Conservation (phyloP, 1,139 yeast genomes). For the Saccharomycopsis hybrid region DNA sequence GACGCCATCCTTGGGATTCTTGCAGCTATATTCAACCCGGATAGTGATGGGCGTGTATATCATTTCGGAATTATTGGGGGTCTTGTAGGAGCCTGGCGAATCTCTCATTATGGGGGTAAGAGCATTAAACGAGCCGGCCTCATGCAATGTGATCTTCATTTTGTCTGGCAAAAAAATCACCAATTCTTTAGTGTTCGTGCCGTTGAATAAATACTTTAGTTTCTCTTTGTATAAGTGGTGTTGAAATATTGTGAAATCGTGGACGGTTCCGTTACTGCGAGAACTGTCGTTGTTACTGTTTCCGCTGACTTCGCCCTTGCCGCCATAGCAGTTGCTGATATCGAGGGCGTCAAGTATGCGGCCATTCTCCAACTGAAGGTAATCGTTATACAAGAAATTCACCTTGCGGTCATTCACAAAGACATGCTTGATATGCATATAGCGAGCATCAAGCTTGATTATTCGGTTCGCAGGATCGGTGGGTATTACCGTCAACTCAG, state of each 20-base stretch:
- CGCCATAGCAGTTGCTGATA: no score
- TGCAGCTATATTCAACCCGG: conserved; percentile 58
- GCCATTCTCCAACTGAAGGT: conserved; percentile 28
- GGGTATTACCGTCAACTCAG: conserved; percentile 79
- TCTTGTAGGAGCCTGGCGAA: conserved; percentile 32
- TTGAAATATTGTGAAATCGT: conserved; percentile 33
- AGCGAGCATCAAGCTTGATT: conserved; percentile 76
- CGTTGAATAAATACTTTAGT: conserved; percentile 55
- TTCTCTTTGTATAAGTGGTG: conserved; percentile 61
- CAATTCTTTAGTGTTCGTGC: conserved; percentile 66
- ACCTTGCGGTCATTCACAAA: conserved; percentile 55
- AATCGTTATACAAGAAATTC: conserved; percentile 44
- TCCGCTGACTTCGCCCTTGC: no score
- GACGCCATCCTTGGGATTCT: conserved; percentile 70
- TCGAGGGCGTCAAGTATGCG: conserved; percentile 16
- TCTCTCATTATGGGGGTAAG: conserved; percentile 38
- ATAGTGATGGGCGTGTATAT: conserved; percentile 69
- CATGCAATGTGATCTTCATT: conserved; percentile 55
- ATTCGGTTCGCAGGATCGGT: conserved; percentile 49
- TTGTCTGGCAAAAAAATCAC: conserved; percentile 66
- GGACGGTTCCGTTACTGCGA: no score
- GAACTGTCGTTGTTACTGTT: background rate
- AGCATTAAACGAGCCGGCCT: conserved; percentile 36
- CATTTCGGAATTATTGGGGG: conserved; percentile 36
- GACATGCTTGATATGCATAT: conserved; percentile 58